phyloP scores from a whole-genome alignment of 2,329 filamentous ascomycete genomes.

The Pseudogymnoascus sp. region DNA sequence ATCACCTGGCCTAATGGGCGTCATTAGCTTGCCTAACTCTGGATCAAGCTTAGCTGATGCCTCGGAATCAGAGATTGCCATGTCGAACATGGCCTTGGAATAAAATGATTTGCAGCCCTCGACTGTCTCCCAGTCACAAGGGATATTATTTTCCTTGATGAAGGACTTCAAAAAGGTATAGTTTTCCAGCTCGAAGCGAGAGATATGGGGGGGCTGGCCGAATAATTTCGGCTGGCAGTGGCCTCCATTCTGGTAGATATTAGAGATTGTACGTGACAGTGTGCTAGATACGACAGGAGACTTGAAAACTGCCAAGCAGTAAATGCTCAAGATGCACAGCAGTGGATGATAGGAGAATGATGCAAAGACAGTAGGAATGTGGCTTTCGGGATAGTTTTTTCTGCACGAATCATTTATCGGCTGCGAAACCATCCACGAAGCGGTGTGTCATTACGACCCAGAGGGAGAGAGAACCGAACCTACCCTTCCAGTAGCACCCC shows the following conservation, averaged over 20 bases:
- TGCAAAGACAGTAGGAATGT: neutral
- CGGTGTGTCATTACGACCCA: neutral
- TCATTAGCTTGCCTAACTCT: constrained; percentile 43
- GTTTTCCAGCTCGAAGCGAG: constrained; percentile 65
- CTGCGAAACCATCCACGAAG: neutral
- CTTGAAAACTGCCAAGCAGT: neutral
- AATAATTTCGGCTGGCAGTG: constrained; percentile 72
- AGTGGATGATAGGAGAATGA: neutral
- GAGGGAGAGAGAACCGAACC: constrained; percentile 37
- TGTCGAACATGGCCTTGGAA: constrained; percentile 45
- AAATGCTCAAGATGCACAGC: neutral
- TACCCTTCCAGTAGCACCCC: constrained; percentile 75
- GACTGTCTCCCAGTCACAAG: constrained; percentile 62
- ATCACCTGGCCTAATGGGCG: constrained; percentile 28
- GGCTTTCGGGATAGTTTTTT: neutral
- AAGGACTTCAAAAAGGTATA: constrained; percentile 53
- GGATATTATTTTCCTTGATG: constrained; percentile 48
- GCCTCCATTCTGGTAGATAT: constrained; percentile 49
- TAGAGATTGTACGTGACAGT: neutral
- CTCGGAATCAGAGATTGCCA: constrained; percentile 44
- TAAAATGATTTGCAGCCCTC: constrained; percentile 60
- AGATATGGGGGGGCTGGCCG: constrained; percentile 50
- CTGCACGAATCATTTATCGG: neutral
- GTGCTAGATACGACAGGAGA: neutral
- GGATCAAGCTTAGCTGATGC: constrained; percentile 45